Evolutionary conservation across 768 basidiomycete genomes (phyloP), one percentile per base, ranked within the genome.

Genomic region (Crepidotus variabilis): DNA sequence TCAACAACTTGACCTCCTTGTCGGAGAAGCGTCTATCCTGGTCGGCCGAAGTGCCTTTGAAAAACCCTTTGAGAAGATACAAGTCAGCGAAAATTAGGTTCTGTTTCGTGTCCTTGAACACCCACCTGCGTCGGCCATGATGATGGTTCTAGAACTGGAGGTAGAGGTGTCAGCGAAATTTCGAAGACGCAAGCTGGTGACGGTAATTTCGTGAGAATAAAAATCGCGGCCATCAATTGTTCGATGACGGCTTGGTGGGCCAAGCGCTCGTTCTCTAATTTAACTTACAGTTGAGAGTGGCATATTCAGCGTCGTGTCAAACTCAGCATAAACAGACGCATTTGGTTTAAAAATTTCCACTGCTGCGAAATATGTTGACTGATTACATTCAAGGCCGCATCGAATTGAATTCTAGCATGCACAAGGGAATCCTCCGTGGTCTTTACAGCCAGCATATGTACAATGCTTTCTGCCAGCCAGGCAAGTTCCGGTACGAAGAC

Each of bases 11-110:
- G 52, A 88, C 74, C 73, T 96, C 94, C 76, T 98, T 97, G 82
- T 98, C 92, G 24, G 90, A 90, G 72, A 98, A 97, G 51, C 95
- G 84, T 62, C 89, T 85, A 71, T 94, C 92, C 72, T 94, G 90
- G 77, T 92, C 91, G 32, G 90, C 87, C 61, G 89, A 91, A 22
- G 90, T 93, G 66, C 91, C 91, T 72, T 91, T 92, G 86, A 93
- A 92, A 70, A 92, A 92, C 24, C 90, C 90, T 86, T 28, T 28
- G 4, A 28, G 28, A 28, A 8, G 28, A 28, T 28, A 28, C 28
- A 3, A 28, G 28, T 28, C 28, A 28, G 28, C n/a, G n/a, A n/a
- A n/a, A n/a, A n/a, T 28, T 28, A 8, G 28, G 8, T 28, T 4
- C 28, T 3, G 8, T 4, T 28, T 63, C 57, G 49, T 48, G 35